These are phyloP conservation scores for Aspergillus sp. DNA, from an alignment of 2,329 filamentous ascomycete genomes.

Conservation along the genomic window DNA sequence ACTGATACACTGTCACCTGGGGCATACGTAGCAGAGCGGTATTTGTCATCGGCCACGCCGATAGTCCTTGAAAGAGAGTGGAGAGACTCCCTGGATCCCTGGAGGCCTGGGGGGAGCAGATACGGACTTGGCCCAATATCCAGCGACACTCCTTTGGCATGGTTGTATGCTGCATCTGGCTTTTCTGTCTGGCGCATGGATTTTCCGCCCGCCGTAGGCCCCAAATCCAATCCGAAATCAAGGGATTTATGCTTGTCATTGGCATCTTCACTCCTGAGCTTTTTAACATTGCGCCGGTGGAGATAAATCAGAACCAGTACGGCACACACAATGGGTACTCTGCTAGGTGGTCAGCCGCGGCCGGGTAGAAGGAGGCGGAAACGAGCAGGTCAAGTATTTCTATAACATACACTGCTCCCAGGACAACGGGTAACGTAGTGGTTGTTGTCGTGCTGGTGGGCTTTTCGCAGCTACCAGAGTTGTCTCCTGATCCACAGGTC, in stretches of 20 bases:
- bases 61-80: slow-evolving; percentile 79
- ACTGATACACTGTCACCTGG: slow-evolving; percentile 44
- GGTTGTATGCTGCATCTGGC: slow-evolving; percentile 33
- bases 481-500: slow-evolving; percentile 25
- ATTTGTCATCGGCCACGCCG: slow-evolving; percentile 77
- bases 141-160: slow-evolving; percentile 56
- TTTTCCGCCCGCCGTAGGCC: slow-evolving; percentile 41
- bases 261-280: slow-evolving; percentile 72
- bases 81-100: slow-evolving; percentile 80
- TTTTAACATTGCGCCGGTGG: slow-evolving; percentile 74
- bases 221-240: slow-evolving; percentile 79
- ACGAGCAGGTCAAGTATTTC: neutral
- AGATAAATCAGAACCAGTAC: slow-evolving; percentile 69
- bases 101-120: slow-evolving; percentile 79
- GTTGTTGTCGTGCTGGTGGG: slow-evolving; percentile 52
- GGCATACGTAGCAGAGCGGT: slow-evolving; percentile 64
- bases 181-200: slow-evolving; percentile 57
- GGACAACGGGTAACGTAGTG: slow-evolving; percentile 65
- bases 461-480: slow-evolving; percentile 56
- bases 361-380: neutral
- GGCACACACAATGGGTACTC: slow-evolving; percentile 72
- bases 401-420: slow-evolving; percentile 66
- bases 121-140: slow-evolving; percentile 75
- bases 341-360: slow-evolving; percentile 39
- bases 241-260: slow-evolving; percentile 86